A percentile compares a stretch with the other conserved stretches of the same genome.
Conservation (phyloP, 371 early-diverging fungal species). For the Mucor irregularis region DNA sequence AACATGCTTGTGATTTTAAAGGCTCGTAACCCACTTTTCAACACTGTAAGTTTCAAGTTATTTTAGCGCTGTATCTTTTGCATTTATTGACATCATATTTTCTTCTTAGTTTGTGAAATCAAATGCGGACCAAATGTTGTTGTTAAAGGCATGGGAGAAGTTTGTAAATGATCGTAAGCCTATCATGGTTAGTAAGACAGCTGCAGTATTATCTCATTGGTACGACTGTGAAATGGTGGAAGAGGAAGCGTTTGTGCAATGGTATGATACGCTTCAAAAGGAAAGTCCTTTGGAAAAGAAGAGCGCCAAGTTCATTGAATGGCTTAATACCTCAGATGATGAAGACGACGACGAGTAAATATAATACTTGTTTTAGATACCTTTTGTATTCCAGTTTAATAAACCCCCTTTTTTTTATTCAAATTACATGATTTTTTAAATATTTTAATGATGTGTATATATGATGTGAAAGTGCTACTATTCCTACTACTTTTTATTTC, state of each 20-base stretch:
- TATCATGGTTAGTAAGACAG: constrained; percentile 50
- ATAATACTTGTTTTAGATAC: not conserved
- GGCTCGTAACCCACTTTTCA: constrained; percentile 52
- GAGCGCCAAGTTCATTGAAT: constrained; percentile 65
- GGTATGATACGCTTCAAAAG: constrained; percentile 58
- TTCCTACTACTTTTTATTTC: constrained; percentile 5
- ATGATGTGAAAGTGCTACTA: not conserved
- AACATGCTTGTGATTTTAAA: constrained; percentile 24
- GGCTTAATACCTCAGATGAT: constrained; percentile 75
- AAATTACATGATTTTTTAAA: not conserved
- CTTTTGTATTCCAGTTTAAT: too few species aligned
- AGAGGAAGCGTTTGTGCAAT: constrained; percentile 67
- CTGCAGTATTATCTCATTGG: constrained; percentile 59
- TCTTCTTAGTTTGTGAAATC: constrained; percentile 57
- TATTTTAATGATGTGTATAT: not conserved
- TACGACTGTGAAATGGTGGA: constrained; percentile 75
- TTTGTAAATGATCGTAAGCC: constrained; percentile 54
- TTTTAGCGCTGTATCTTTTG: not conserved
- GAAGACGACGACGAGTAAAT: constrained; percentile 25
- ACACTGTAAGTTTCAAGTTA: constrained; percentile 40
- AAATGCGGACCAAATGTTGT: constrained; percentile 56
- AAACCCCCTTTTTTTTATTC: not conserved
- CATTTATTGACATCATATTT: not conserved
- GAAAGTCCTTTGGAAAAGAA: constrained; percentile 57
- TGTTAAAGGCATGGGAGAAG: constrained; percentile 70